phyloP scores from a whole-genome alignment of 345 rosid genomes.

The Bretschneidera sinensis region DNA sequence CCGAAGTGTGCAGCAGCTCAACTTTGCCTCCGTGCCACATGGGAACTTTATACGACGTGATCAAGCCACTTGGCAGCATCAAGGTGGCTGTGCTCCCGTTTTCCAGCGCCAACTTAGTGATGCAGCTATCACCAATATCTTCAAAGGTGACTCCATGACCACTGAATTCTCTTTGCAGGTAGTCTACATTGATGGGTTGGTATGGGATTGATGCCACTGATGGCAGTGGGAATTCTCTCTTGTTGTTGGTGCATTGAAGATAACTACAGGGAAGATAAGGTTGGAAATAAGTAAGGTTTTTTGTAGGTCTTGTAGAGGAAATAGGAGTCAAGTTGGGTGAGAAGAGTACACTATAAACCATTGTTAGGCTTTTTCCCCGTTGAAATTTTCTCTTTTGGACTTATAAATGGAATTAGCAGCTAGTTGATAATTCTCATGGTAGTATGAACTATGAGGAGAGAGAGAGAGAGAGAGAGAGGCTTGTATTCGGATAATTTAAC shows the following conservation, averaged over 20 bases:
- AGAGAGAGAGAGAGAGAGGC: neutral
- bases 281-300: conserved; percentile 1
- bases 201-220: conserved; percentile 49
- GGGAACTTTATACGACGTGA: conserved; percentile 73
- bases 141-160: conserved; percentile 80
- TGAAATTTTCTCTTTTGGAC: neutral
- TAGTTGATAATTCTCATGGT: neutral
- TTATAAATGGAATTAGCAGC: neutral
- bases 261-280: conserved; percentile 18
- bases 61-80: conserved; percentile 61
- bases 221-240: conserved; percentile 29
- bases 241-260: conserved; percentile 12
- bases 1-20: conserved; percentile 78
- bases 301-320: conserved; percentile 13
- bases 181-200: conserved; percentile 55
- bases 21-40: conserved; percentile 74
- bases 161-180: conserved; percentile 60
- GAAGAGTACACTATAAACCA: conserved; percentile 37
- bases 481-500: conserved; percentile 14
- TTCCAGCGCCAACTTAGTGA: conserved; percentile 55
- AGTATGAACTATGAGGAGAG: too few species aligned
- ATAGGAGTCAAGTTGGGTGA: conserved; percentile 28
- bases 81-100: conserved; percentile 66
- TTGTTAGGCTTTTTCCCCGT: neutral
- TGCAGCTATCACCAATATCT: conserved; percentile 53